Conservation (phyloP, 345 rosid genomes). For the Pistacia vera region DNA sequence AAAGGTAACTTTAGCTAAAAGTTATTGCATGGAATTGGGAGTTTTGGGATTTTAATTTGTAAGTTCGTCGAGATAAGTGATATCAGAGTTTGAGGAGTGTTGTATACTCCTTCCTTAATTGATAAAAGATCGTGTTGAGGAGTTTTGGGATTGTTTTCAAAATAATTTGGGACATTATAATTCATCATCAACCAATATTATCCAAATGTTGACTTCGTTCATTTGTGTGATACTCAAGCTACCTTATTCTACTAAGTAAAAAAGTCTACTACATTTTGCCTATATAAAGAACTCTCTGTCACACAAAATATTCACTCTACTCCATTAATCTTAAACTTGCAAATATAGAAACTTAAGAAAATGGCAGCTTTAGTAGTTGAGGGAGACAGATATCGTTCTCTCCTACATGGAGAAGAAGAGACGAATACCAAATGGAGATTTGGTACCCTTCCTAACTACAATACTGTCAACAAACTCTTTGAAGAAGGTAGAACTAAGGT, state of each 20-base stretch:
- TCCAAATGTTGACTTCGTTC: no score
- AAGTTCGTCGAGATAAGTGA: no score
- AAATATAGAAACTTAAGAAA: neutral
- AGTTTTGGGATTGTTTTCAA: no score
- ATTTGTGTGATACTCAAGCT: neutral
- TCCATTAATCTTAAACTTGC: neutral
- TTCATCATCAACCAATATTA: no score
- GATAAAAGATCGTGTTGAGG: no score
- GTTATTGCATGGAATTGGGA: no score
- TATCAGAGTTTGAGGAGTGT: no score
- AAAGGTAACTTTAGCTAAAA: no score
- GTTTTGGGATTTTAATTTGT: no score
- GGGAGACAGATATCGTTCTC: conserved; percentile 46
- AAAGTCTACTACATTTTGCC: neutral
- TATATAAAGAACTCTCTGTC: neutral
- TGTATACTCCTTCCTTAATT: no score
- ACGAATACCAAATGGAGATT: conserved; percentile 54
- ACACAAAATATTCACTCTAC: neutral
- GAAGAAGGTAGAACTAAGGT: conserved; percentile 65
- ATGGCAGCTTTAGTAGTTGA: conserved; percentile 30
- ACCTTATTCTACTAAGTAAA: neutral
- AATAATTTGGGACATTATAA: no score
- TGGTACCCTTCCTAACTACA: conserved; percentile 57
- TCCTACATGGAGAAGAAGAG: conserved; percentile 53
- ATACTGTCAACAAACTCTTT: conserved; percentile 59